Evolutionary conservation across 2,329 filamentous ascomycete species (phyloP).

Genomic region (Alternaria alternata): DNA sequence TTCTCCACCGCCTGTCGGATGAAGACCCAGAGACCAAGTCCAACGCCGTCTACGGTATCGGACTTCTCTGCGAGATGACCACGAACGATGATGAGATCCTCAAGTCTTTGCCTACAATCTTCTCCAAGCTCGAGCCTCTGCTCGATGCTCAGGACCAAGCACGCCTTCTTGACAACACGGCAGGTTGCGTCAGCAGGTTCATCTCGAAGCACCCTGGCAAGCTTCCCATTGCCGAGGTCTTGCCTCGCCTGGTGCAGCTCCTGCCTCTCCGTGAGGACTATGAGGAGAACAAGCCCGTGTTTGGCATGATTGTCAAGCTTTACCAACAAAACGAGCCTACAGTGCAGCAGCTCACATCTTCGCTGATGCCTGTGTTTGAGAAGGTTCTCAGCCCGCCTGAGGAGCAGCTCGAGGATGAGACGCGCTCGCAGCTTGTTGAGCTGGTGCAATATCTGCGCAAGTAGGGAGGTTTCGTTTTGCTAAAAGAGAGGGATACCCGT

Average conservation of each 20-base stretch:
- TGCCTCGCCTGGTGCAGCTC: conserved; percentile 79
- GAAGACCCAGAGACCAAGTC: conserved; percentile 92
- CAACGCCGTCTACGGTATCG: conserved; percentile 91
- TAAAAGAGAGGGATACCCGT: conserved; percentile 36
- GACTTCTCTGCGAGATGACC: conserved; percentile 84
- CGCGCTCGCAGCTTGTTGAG: conserved; percentile 70
- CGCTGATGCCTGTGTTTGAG: conserved; percentile 75
- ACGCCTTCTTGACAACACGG: conserved; percentile 89
- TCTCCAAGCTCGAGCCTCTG: conserved; percentile 85
- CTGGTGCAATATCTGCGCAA: conserved; percentile 64
- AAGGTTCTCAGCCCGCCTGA: conserved; percentile 75
- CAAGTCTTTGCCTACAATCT: conserved; percentile 77
- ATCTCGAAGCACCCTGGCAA: conserved; percentile 87
- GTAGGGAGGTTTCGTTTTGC: conserved; percentile 33
- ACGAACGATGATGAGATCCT: conserved; percentile 76
- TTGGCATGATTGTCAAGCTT: conserved; percentile 85
- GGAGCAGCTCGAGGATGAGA: conserved; percentile 78
- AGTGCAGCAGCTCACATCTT: conserved; percentile 73
- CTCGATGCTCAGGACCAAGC: conserved; percentile 79
- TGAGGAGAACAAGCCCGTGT: conserved; percentile 95
- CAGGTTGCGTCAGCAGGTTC: conserved; percentile 90
- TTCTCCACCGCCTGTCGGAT: conserved; percentile 86
- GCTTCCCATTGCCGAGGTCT: conserved; percentile 80
- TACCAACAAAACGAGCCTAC: conserved; percentile 76
- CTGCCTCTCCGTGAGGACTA: conserved; percentile 92